These are phyloP conservation scores for Jackrogersella multiformis DNA, from an alignment of 495 filamentous ascomycete genomes.

Conservation along the genomic window DNA sequence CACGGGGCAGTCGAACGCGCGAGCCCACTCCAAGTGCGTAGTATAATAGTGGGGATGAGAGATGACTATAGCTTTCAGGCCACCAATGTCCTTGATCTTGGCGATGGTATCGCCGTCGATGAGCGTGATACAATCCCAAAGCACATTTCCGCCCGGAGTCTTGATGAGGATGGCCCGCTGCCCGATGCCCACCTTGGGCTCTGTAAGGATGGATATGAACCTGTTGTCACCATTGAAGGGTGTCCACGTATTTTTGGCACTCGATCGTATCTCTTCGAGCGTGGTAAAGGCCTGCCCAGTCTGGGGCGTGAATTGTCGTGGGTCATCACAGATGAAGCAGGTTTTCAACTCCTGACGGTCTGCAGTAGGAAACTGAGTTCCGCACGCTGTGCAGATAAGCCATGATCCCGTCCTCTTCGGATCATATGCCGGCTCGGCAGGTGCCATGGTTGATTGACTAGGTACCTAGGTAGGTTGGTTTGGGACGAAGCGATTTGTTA, in stretches of 20 bases:
- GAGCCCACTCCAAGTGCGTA: conserved; percentile 73
- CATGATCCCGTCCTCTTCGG: conserved; percentile 53
- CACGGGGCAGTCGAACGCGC: conserved; percentile 68
- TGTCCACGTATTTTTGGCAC: conserved; percentile 55
- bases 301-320: conserved; percentile 73
- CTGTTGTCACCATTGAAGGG: conserved; percentile 42
- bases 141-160: conserved; percentile 68
- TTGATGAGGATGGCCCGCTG: conserved; percentile 73
- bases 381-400: conserved; percentile 73
- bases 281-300: conserved; percentile 70
- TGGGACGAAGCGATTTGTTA: too few species aligned
- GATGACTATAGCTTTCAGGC: conserved; percentile 76
- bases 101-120: conserved; percentile 68
- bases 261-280: conserved; percentile 49
- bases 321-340: conserved; percentile 81
- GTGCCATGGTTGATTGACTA: conserved; percentile 26
- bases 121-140: conserved; percentile 78
- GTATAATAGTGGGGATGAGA: conserved; percentile 83
- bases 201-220: conserved; percentile 64
- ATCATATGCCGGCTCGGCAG: conserved; percentile 24
- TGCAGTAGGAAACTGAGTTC: conserved; percentile 70
- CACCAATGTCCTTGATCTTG: conserved; percentile 61
- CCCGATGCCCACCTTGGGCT: conserved; percentile 75
- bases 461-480: too few species aligned
- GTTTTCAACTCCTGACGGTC: conserved; percentile 53